Evolutionary conservation across 2,329 filamentous ascomycete species (phyloP).

Genomic region (Elsinoe ampelina): DNA sequence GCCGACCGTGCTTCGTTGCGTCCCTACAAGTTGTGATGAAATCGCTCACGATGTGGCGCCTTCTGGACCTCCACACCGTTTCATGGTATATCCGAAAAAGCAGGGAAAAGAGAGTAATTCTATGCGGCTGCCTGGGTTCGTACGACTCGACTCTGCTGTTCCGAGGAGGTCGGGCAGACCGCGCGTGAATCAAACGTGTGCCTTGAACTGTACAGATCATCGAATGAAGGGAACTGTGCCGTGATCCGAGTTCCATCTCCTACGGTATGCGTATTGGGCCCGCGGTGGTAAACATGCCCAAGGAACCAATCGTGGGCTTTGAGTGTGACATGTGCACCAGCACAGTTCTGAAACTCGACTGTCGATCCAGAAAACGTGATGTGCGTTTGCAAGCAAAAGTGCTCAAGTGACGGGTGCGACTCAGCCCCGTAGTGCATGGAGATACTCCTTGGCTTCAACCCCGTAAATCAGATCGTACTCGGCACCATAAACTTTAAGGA

Average conservation of each 20-base stretch:
- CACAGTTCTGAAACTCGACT: too few relatives aligned
- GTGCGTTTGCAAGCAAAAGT: too few relatives aligned
- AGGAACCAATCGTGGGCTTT: too few relatives aligned
- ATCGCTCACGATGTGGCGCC: not conserved
- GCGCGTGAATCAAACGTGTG: not conserved
- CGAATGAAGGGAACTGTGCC: not conserved
- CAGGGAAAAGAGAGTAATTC: not conserved
- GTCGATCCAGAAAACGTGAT: too few relatives aligned
- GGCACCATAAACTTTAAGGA: conserved; percentile 22
- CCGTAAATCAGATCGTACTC: conserved; percentile 29
- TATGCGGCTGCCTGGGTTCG: not conserved
- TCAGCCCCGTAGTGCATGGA: conserved; percentile 19
- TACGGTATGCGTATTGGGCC: too few relatives aligned
- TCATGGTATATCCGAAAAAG: conserved; percentile 9
- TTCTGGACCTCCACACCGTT: conserved; percentile 2
- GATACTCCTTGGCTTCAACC: conserved; percentile 21
- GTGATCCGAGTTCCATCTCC: not conserved
- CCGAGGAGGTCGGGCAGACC: not conserved
- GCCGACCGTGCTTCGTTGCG: conserved; percentile 5
- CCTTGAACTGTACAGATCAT: not conserved
- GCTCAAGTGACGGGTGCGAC: not conserved
- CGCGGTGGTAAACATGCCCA: too few relatives aligned
- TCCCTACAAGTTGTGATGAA: not conserved
- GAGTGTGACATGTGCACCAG: too few relatives aligned
- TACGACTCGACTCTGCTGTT: not conserved